phyloP scores from a whole-genome alignment of 306 rosid species.

The Acacia crassicarpa region DNA sequence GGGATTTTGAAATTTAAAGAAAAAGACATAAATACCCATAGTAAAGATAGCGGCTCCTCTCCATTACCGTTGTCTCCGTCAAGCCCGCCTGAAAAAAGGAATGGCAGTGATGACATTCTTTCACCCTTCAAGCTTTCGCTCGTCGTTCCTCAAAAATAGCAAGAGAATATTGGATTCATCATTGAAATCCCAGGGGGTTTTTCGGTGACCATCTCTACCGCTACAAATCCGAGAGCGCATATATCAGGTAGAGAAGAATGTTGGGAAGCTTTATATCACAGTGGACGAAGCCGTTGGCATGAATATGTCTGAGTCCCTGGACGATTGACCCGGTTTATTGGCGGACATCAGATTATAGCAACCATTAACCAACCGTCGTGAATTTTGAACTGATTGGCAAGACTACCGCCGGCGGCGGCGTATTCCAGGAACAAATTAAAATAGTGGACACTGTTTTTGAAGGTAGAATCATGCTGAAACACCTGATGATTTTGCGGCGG shows the following conservation, averaged over 20 bases:
- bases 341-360: slow-evolving; percentile 48
- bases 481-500: slow-evolving; percentile 47
- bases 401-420: slow-evolving; percentile 54
- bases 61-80: too few species aligned
- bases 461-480: slow-evolving; percentile 46
- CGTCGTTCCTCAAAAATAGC: slow-evolving; percentile 52
- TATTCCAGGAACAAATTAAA: slow-evolving; percentile 68
- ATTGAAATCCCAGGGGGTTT: slow-evolving; percentile 49
- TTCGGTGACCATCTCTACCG: slow-evolving; percentile 73
- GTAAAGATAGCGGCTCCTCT: too few species aligned
- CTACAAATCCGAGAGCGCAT: slow-evolving; percentile 80
- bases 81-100: too few species aligned
- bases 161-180: slow-evolving; percentile 40
- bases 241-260: slow-evolving; percentile 62
- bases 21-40: too few species aligned
- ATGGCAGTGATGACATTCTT: too few species aligned
- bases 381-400: slow-evolving; percentile 48
- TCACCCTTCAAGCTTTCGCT: too few species aligned
- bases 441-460: slow-evolving; percentile 42
- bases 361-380: slow-evolving; percentile 44
- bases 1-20: too few species aligned
- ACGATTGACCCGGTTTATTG: slow-evolving; percentile 47
- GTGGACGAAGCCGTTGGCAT: slow-evolving; percentile 66
- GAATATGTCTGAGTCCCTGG: slow-evolving; percentile 55
- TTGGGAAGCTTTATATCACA: slow-evolving; percentile 79